Evolutionary conservation across 2,329 filamentous ascomycete species (phyloP), one percentile per base, ranked within the genome.

Genomic region (Colletotrichum graminicola): DNA sequence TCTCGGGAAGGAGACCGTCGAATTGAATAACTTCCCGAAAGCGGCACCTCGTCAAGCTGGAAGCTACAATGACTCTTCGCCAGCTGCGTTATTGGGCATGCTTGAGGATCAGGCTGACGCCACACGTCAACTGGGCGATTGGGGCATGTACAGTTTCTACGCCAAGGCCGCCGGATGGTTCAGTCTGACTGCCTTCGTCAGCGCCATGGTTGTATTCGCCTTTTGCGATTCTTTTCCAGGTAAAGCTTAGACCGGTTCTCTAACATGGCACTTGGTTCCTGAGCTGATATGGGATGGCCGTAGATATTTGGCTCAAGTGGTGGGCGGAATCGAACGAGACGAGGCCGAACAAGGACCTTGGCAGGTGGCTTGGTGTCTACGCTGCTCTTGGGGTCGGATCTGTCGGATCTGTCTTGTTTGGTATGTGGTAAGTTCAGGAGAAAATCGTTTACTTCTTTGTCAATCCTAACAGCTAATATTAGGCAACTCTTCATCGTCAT

Each of bases 241-340:
- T 61, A 75, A 54, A 66, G 18, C 36, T 23, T 47, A 18, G 3
- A 1, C 21, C 23, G 12, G 7, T 14, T 1, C 21, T 32, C 1
- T 29, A 12, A 2, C 11, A 26, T 14, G n/a, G 7, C 11, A 23
- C 29, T 34, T 21, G 18, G 6, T 29, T 16, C 0, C 8, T 61
- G 14, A 16, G 36, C 51, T 43, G 7, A 1, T 39, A 4, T 23
- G 10, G 7, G 1, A 7, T 34, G 5, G 32, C 10, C 0, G 5
- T n/a, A 71, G 71, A 63, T 57, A 62, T 87, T 5, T 87, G 85
- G 85, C 79, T 87, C 8, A 82, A 85, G 67, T 83, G 83, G 76
- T 87, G 83, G 85, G 80, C 84, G 0, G 80, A 83, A 62, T 82
- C 80, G 51, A 84, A 83, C 52, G 76, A 79, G 5, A 63, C 74